Percentiles rank a stretch among this genome's conserved stretches.
These are phyloP conservation scores for Barbarea vulgaris DNA, from an alignment of 345 rosid genomes.

Conservation along the genomic window DNA sequence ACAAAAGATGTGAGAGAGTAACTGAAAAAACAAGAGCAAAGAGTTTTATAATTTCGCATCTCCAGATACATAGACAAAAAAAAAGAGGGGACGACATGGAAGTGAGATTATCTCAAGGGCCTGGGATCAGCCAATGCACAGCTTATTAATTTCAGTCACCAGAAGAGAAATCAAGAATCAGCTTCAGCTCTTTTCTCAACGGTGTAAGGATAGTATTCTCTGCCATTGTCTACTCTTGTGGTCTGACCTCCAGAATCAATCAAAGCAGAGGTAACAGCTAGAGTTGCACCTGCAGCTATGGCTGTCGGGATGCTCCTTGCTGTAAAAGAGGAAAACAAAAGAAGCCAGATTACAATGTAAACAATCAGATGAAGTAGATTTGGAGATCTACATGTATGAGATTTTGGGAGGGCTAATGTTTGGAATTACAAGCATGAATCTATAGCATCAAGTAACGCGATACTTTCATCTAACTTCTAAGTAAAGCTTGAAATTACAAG, in stretches of 20 bases:
- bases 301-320: constrained; percentile 89
- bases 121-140: constrained; percentile 19
- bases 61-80: constrained; percentile 43
- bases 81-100: background rate
- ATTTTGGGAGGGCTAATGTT: background rate
- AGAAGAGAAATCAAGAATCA: constrained; percentile 48
- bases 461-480: background rate
- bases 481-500: background rate
- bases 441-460: background rate
- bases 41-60: constrained; percentile 47
- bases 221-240: constrained; percentile 82
- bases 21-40: constrained; percentile 28
- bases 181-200: constrained; percentile 73
- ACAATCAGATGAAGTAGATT: background rate
- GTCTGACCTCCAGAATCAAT: constrained; percentile 95
- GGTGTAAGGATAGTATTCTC: constrained; percentile 92
- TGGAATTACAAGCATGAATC: background rate
- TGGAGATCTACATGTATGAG: background rate
- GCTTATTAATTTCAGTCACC: constrained; percentile 24
- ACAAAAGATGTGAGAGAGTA: constrained; percentile 22
- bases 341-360: background rate
- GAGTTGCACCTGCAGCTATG: constrained; percentile 80
- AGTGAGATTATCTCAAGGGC: constrained; percentile 28
- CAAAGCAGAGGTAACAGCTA: constrained; percentile 78
- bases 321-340: constrained; percentile 29